phyloP scores from a whole-genome alignment of 2,329 filamentous ascomycete species.

The Dryadomyces quercivorus region DNA sequence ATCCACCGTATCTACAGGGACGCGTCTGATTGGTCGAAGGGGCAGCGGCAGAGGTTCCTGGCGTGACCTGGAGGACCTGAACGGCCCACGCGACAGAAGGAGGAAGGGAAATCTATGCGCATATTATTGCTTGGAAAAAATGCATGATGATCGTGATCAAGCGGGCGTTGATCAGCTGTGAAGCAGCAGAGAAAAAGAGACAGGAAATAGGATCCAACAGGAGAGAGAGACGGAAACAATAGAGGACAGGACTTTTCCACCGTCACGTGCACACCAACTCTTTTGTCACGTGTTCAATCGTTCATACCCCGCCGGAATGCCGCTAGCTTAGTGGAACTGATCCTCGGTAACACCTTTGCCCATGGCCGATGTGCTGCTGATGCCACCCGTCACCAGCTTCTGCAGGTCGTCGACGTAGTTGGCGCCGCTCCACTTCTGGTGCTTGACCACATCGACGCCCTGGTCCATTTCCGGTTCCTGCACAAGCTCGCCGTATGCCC shows the following conservation, averaged over 20 bases:
- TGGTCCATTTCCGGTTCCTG: constrained; percentile 94
- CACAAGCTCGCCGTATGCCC: constrained; percentile 91
- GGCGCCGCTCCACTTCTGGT: constrained; percentile 97
- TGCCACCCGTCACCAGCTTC: constrained; percentile 93
- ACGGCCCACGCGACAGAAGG: background rate
- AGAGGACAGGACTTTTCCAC: background rate
- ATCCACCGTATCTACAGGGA: background rate
- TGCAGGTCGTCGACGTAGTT: constrained; percentile 89
- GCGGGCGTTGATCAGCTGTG: background rate
- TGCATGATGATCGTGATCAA: background rate
- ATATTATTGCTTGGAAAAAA: background rate
- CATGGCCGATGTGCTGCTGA: constrained; percentile 90
- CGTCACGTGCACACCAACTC: background rate
- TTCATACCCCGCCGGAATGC: background rate
- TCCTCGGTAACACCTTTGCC: constrained; percentile 96
- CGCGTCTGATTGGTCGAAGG: constrained; percentile 9
- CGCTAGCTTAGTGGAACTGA: constrained; percentile 58
- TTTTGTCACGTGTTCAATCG: background rate
- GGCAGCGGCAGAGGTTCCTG: background rate
- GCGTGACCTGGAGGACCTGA: constrained; percentile 7
- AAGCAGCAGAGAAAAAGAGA: background rate
- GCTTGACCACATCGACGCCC: constrained; percentile 88
- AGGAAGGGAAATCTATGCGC: background rate
- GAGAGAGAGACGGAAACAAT: background rate
- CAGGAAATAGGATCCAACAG: too few relatives aligned